phyloP scores from a whole-genome alignment of 2,329 filamentous ascomycete species.

The Byssoonygena ceratinophila region DNA sequence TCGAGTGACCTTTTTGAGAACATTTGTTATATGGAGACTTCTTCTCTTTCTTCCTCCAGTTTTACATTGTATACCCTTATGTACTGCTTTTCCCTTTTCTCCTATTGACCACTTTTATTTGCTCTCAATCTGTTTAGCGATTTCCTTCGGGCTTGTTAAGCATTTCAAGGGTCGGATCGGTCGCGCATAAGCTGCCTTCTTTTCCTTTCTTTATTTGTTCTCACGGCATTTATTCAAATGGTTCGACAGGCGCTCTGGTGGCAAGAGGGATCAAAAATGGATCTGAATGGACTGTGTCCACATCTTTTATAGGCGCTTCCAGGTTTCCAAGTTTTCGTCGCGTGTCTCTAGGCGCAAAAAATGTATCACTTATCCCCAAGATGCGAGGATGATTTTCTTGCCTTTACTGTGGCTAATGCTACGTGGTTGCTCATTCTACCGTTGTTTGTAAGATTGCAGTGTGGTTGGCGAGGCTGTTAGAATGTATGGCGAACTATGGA shows the following conservation, averaged over 20 bases:
- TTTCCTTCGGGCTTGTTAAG: slow-evolving; percentile 4
- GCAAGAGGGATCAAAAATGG: background rate
- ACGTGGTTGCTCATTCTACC: background rate
- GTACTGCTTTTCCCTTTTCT: background rate
- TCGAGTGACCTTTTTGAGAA: background rate
- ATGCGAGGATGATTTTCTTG: background rate
- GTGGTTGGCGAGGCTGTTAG: background rate
- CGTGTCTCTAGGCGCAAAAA: background rate
- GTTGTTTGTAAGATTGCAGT: background rate
- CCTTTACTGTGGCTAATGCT: background rate
- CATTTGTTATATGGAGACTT: background rate
- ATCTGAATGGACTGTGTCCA: background rate
- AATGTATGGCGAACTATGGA: background rate
- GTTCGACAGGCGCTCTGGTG: background rate
- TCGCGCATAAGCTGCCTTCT: background rate
- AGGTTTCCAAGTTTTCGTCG: too few relatives aligned
- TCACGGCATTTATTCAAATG: background rate
- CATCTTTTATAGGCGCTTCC: background rate
- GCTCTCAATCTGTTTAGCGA: background rate
- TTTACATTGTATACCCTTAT: background rate
- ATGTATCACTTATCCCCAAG: background rate
- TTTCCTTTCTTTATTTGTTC: background rate
- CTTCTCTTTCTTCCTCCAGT: background rate
- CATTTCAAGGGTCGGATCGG: slow-evolving; percentile 5
- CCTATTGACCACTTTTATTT: background rate